Base-by-base conservation (phyloP, 2,329 filamentous ascomycete species). In the Coleophoma eucalyptorum region DNA sequence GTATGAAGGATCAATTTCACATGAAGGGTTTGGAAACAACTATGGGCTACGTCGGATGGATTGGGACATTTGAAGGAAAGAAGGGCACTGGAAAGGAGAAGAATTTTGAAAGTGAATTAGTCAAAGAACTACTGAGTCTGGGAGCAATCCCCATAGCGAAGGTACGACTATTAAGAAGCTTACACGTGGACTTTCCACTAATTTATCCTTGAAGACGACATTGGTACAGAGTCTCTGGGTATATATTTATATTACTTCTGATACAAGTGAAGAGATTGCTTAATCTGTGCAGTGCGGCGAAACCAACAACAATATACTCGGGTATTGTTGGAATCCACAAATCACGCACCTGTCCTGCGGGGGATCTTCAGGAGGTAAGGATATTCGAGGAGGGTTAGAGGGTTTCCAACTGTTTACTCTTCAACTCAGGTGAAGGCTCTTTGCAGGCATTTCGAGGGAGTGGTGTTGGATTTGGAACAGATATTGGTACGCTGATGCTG, bases 1-100 rank as follows among this genome's bases (percentile, higher is more conserved):
- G 61, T 20, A 53, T 69, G 11, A 70, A 70, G 49, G 67, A 70
- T 44, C 63, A 62, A 50, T 60, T 51, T 49, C 58, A 51, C 57
- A 55, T 55, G 35, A 58, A 47, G 46, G 64, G 56, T 44, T 57
- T 53, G 32, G 58, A 46, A 55, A 55, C 53, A 46, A 64, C 53
- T 33, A 84, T 84, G 71, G 82, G 80, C 5, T 86, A 84, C 58
- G 72, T 83, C 13, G 79, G 81, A n/a, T 81, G 80, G 73, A 76
- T 84, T 11, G 77, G 76, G 5, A 78, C 77, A 1, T 78, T 81
- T 54, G 66, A 84, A 62, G 80, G 77, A 48, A 65, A 72, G 21
- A 70, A 72, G 49, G 71, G 69, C 4, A 75, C 66, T 52, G 73
- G 68, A 43, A 76, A 67, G 57, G 77, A 68, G 67, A 65, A 64